A percentile compares a stretch with the other conserved stretches of the same genome.
These are phyloP conservation scores for Arthrobotrys sinensis DNA, from an alignment of 2,329 filamentous ascomycete genomes.

Conservation along the genomic window DNA sequence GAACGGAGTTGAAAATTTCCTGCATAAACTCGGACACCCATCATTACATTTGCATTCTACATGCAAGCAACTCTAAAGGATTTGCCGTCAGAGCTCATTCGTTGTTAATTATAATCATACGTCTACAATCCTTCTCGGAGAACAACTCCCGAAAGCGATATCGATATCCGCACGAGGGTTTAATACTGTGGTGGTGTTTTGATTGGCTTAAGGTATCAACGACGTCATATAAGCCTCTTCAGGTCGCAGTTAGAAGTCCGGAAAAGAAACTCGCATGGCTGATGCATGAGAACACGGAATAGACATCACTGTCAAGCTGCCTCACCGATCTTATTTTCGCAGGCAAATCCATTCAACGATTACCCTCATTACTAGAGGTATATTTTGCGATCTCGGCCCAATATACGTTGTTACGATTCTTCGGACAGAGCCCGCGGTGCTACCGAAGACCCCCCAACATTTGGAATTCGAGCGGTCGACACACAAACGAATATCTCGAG, in stretches of 20 bases:
- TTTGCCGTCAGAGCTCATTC: too few relatives aligned
- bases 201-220: not conserved
- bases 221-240: not conserved
- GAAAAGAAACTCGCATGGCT: not conserved
- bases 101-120: too few relatives aligned
- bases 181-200: not conserved
- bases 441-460: not conserved
- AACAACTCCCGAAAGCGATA: not conserved
- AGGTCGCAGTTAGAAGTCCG: slow-evolving; percentile 3
- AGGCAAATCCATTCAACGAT: not conserved
- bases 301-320: not conserved
- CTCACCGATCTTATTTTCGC: not conserved
- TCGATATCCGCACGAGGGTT: not conserved
- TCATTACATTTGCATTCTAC: too few relatives aligned
- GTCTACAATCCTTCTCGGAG: not conserved
- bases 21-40: not conserved
- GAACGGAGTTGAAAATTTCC: slow-evolving; percentile 7
- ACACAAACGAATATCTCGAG: not conserved
- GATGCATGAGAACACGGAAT: not conserved
- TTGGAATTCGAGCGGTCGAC: not conserved
- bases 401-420: not conserved
- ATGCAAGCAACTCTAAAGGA: too few relatives aligned
- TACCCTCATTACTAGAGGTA: not conserved
- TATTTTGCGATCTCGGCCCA: not conserved
- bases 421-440: not conserved